Evolutionary conservation across 2,329 filamentous ascomycete species (phyloP), one percentile per base, ranked within the genome.

Genomic region (Fusarium mexicanum): DNA sequence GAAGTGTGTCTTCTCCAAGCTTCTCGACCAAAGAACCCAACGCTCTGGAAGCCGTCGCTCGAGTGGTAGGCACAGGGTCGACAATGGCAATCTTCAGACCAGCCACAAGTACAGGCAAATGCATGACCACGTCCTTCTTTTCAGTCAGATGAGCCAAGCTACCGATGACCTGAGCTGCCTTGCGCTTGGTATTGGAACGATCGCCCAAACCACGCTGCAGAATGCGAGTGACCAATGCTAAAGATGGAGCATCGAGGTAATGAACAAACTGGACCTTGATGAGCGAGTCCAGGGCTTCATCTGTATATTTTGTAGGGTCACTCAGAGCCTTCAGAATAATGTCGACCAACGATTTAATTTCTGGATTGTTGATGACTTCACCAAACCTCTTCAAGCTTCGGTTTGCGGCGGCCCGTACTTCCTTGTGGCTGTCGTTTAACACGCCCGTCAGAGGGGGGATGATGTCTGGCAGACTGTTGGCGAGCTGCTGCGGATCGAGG

Each of bases 221-320:
- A 77, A 99, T 98, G 72, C 96, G 94, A 53, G 96, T 97, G 73
- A 99, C 94, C 61, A 99, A 89, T 26, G 96, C 96, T 77, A 99
- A 87, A 5, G 97, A 99, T 10, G 96, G 96, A 2, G 97, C 94
- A 83, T 99, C 96, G n/a, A 99, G 89, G 80, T 98, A 99, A 84
- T 99, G 96, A 20, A 98, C 92, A 81, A 99, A 99, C 55, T 95
- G 95, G n/a, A 99, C 94, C 85, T 98, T 98, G 86, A 99, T 98
- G 67, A 99, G 89, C 1, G 94, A 88, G 81, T 99, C 96, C 69
- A 99, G 87, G 22, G 96, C 96, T 76, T 97, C 94, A 79, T 99
- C 96, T 0, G 97, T 99, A 84, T 98, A 94, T 81, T 96, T 98
- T 1, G 96, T 99, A 4, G 96, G 95, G 81, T 99, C 96, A 79